phyloP scores from a whole-genome alignment of 1,139 yeast species.

The Sugiyamaella novakii region DNA sequence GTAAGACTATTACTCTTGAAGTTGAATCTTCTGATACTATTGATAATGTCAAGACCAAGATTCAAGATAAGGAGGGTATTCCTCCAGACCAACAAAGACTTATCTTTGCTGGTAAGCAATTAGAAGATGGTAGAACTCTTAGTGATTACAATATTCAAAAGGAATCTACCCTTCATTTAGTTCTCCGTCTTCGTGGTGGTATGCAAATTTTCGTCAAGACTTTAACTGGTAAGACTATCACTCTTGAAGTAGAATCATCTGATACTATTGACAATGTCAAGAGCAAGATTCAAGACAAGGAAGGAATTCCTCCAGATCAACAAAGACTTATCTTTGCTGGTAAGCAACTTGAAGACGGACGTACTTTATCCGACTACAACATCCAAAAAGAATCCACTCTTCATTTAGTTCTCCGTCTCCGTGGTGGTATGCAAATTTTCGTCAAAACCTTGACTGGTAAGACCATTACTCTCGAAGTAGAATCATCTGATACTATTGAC shows the following conservation, averaged over 20 bases:
- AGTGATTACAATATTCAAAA: slow-evolving; percentile 88
- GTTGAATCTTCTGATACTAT: slow-evolving; percentile 87
- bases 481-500: slow-evolving; percentile 87
- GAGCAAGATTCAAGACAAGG: slow-evolving; percentile 83
- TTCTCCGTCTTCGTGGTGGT: slow-evolving; percentile 87
- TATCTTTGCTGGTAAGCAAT: slow-evolving; percentile 85
- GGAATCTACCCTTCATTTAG: slow-evolving; percentile 86
- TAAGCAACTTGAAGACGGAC: slow-evolving; percentile 83
- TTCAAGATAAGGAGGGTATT: slow-evolving; percentile 86
- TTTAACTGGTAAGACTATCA: slow-evolving; percentile 84
- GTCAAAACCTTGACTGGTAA: slow-evolving; percentile 80
- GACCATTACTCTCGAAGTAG: slow-evolving; percentile 88
- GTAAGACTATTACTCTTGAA: slow-evolving; percentile 81
- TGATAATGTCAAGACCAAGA: slow-evolving; percentile 83
- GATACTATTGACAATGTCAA: slow-evolving; percentile 86
- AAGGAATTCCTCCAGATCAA: slow-evolving; percentile 86
- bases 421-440: slow-evolving; percentile 83
- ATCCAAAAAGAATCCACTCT: slow-evolving; percentile 85
- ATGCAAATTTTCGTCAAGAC: slow-evolving; percentile 82
- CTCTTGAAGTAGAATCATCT: slow-evolving; percentile 82
- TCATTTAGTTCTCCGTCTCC: slow-evolving; percentile 78
- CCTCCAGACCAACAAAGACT: slow-evolving; percentile 89
- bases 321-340: slow-evolving; percentile 85
- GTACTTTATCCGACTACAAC: slow-evolving; percentile 83
- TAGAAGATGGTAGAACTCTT: slow-evolving; percentile 82